These are phyloP conservation scores for Ceratobasidium sp. DNA, from an alignment of 1,284 basidiomycete genomes.

Conservation along the genomic window DNA sequence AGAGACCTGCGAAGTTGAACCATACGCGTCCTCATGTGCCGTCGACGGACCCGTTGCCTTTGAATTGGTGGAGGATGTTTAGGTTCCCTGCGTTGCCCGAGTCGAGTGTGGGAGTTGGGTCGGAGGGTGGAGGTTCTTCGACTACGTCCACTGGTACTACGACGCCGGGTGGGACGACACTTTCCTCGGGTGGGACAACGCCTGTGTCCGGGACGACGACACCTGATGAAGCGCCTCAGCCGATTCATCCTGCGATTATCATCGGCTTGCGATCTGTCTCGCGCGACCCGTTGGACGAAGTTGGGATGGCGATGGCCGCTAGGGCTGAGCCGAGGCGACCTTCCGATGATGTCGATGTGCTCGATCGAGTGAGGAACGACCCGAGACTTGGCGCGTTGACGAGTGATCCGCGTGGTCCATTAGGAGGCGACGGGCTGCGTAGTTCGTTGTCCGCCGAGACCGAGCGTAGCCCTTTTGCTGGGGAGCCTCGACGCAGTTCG, in stretches of 20 bases:
- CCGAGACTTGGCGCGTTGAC: no score
- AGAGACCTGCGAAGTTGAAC: slow-evolving; percentile 37
- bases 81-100: slow-evolving; percentile 67
- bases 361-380: no score
- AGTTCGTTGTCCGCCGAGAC: not conserved
- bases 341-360: not conserved
- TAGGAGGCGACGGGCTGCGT: no score
- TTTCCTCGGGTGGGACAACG: slow-evolving; percentile 38
- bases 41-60: slow-evolving; percentile 39
- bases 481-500: slow-evolving; percentile 10
- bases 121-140: slow-evolving; percentile 9
- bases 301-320: not conserved
- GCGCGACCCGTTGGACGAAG: slow-evolving; percentile 27
- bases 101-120: slow-evolving; percentile 38
- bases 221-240: slow-evolving; percentile 11
- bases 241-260: slow-evolving; percentile 39
- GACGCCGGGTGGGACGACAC: slow-evolving; percentile 22
- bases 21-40: slow-evolving; percentile 29
- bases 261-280: slow-evolving; percentile 35
- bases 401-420: no score
- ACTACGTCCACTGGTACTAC: not conserved
- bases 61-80: slow-evolving; percentile 84
- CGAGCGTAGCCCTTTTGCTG: not conserved
- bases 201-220: not conserved
- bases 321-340: not conserved